Conservation (phyloP, 2,329 filamentous ascomycete species). For the Diplodia sapinea region DNA sequence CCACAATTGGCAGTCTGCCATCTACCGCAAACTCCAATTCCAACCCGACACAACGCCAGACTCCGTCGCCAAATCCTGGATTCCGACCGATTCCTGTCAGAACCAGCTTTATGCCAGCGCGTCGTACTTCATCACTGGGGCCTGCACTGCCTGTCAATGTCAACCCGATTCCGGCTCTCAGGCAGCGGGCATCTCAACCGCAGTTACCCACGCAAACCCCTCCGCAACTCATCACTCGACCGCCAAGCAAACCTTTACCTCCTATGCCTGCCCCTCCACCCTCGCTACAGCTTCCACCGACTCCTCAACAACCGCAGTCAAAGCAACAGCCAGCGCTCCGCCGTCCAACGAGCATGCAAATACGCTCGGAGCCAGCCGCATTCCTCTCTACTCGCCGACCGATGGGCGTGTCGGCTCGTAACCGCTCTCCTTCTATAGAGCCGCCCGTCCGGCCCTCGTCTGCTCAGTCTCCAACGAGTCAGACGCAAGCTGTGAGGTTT, state of each 20-base stretch:
- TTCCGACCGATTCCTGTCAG: slow-evolving; percentile 46
- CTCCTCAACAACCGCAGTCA: slow-evolving; percentile 14
- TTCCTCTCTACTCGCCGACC: slow-evolving; percentile 50
- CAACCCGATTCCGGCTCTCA: slow-evolving; percentile 19
- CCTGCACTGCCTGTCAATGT: slow-evolving; percentile 33
- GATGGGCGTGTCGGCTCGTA: slow-evolving; percentile 27
- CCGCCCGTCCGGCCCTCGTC: slow-evolving; percentile 11
- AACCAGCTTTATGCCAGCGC: slow-evolving; percentile 40
- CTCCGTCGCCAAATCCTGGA: slow-evolving; percentile 45
- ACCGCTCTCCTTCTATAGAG: slow-evolving; percentile 15
- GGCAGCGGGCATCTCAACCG: slow-evolving; percentile 23
- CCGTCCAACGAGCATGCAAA: slow-evolving; percentile 53
- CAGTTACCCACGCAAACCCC: slow-evolving; percentile 5
- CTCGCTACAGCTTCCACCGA: slow-evolving; percentile 31
- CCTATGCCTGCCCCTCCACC: slow-evolving; percentile 32
- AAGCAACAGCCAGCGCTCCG: slow-evolving; percentile 40
- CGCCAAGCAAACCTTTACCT: slow-evolving; percentile 26
- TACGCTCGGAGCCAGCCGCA: slow-evolving; percentile 51
- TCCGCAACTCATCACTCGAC: not conserved
- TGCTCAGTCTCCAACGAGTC: slow-evolving; percentile 1
- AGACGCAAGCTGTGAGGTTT: not conserved
- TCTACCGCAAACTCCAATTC: slow-evolving; percentile 6
- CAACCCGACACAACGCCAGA: slow-evolving; percentile 37
- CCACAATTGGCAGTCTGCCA: not conserved
- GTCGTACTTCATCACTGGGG: slow-evolving; percentile 42